phyloP scores from a whole-genome alignment of 441 rosid species.

The Macaranga tanarius region DNA sequence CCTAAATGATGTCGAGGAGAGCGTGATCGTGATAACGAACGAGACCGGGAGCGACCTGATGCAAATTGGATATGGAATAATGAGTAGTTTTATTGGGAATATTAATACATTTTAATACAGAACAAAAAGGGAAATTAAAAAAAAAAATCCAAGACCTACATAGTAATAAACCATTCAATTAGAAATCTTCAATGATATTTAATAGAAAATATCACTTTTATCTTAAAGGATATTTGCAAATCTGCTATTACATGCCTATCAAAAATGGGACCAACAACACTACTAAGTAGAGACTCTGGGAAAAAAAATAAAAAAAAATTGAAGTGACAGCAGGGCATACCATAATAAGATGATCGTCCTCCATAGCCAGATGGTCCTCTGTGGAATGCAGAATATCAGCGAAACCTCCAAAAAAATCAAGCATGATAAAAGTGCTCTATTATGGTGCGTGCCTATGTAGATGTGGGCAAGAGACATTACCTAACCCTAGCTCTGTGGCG shows the following conservation, averaged over 20 bases:
- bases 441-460: background rate
- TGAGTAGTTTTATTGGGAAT: constrained; percentile 8
- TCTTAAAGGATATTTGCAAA: background rate
- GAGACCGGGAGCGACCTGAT: constrained; percentile 83
- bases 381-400: constrained; percentile 29
- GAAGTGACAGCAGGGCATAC: constrained; percentile 36
- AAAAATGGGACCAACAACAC: background rate
- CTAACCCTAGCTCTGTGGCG: constrained; percentile 65
- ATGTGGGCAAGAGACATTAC: constrained; percentile 32
- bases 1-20: constrained; percentile 71
- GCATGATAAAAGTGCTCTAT: background rate
- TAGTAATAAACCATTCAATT: background rate
- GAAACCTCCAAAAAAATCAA: constrained; percentile 2
- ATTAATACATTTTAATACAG: background rate
- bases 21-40: constrained; percentile 61
- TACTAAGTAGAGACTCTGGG: background rate
- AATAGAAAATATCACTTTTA: background rate
- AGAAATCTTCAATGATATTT: background rate
- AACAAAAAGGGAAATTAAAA: background rate
- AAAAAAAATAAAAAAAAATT: background rate
- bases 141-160: background rate
- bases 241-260: background rate
- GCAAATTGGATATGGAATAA: constrained; percentile 11
- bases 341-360: constrained; percentile 64
- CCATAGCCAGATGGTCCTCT: constrained; percentile 72